Evolutionary conservation across 495 filamentous ascomycete genomes (phyloP).

Genomic region (Penicillium coprophilum): DNA sequence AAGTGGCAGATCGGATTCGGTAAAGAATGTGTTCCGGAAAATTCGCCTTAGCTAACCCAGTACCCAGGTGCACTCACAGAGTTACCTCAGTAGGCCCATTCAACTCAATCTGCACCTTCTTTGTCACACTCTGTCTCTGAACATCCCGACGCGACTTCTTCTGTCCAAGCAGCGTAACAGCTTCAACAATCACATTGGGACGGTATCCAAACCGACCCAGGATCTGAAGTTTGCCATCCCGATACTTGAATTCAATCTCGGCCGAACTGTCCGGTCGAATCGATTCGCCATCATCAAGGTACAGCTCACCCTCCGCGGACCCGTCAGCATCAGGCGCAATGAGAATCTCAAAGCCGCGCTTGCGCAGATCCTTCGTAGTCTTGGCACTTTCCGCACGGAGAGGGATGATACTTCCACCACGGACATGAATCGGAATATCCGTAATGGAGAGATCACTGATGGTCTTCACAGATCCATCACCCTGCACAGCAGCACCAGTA

Average conservation of each 20-base stretch:
- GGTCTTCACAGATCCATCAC: constrained; percentile 46
- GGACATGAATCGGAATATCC: constrained; percentile 67
- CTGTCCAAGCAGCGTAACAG: constrained; percentile 56
- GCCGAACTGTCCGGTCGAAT: constrained; percentile 48
- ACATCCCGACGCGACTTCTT: constrained; percentile 5
- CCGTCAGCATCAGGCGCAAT: constrained; percentile 57
- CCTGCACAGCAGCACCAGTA: constrained; percentile 55
- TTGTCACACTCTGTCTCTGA: constrained; percentile 23
- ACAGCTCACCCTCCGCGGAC: constrained; percentile 50
- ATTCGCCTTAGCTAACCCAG: too few relatives aligned
- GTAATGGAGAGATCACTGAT: constrained; percentile 55
- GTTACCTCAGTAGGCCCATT: constrained; percentile 25
- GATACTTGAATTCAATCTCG: constrained; percentile 52
- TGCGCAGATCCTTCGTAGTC: constrained; percentile 66
- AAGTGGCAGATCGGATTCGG: too few relatives aligned
- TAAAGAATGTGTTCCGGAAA: too few relatives aligned
- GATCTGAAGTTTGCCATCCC: constrained; percentile 45
- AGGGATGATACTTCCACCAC: constrained; percentile 68
- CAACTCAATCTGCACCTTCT: constrained; percentile 26
- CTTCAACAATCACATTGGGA: constrained; percentile 49
- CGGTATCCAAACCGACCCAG: constrained; percentile 52
- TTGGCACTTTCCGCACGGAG: constrained; percentile 57
- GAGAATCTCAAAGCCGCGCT: constrained; percentile 65
- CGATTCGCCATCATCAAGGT: constrained; percentile 60
- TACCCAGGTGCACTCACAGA: neutral